Evolutionary conservation across 257 asterid species (phyloP).

Genomic region (Nicotiana paniculata): DNA sequence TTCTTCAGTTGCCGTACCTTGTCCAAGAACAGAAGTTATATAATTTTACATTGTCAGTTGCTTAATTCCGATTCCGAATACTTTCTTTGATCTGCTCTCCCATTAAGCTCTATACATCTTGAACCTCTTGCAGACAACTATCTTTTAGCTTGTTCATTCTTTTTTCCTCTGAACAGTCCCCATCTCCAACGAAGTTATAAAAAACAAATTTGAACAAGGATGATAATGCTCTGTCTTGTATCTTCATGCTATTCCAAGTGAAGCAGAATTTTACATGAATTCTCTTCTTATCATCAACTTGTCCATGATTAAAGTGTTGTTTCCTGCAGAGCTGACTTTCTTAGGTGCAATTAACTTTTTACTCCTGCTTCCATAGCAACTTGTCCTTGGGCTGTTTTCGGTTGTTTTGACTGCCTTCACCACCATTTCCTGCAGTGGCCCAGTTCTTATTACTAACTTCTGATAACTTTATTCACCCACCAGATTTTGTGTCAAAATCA

Average conservation of each 20-base stretch:
- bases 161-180: neutral
- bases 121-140: neutral
- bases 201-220: neutral
- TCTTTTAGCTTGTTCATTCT: constrained; percentile 1
- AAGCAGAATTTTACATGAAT: neutral
- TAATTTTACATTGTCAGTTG: neutral
- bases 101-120: neutral
- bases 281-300: neutral
- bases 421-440: neutral
- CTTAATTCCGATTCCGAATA: neutral
- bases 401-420: neutral
- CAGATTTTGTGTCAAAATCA: neutral
- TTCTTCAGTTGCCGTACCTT: neutral
- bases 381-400: neutral
- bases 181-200: neutral
- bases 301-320: neutral
- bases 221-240: neutral
- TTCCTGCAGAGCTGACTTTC: neutral
- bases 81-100: neutral
- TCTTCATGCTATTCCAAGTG: neutral
- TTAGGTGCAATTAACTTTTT: neutral
- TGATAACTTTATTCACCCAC: neutral
- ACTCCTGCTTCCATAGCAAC: neutral
- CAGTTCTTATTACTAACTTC: neutral
- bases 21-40: neutral